Base-by-base conservation (phyloP, 1,284 basidiomycete genomes). In the Cutaneotrichosporon cavernicola region DNA sequence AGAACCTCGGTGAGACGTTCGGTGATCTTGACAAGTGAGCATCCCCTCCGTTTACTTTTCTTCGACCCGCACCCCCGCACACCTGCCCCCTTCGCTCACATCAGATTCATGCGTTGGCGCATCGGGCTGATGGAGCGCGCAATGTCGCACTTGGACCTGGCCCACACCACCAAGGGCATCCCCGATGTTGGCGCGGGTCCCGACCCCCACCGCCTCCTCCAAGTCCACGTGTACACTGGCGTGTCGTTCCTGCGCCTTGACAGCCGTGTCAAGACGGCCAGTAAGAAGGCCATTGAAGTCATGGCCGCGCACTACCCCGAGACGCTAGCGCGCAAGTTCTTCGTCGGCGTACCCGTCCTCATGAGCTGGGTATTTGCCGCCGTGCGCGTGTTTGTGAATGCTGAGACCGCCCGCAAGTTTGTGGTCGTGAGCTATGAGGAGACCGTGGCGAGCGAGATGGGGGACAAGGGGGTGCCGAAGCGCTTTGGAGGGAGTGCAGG, bases 311-410 rank as follows among this genome's bases (percentile, higher is more conserved):
- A 73, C 59, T 73, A 73, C 63, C 72, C 72, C 61, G 72, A 73
- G 60, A 64, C 69, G 18, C 67, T 73, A 2, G 38, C 57, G 3
- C 64, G 72, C 50, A 73, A 73, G 59, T 65, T 71, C 21, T 73
- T 73, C 52, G 72, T 73, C 58, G 68, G 68, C 52, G 72, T 71
- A 7, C 72, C 72, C 0, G 49, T 69, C 13, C 38, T 73, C 64
- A 73, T 73, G 72, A 58, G 55, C 34, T 73, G 72, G 72, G 62
- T 73, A 61, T 71, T 70, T n/a, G 55, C 60, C 26, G 66, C 65
- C 4, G 63, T 71, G 18, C 63, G 64, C 22, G 31, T 73, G 64
- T 70, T 73, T 26, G 63, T 73, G 14, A 60, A 34, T 18, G 65
- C 63, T 5, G 70, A 70, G 50, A 73, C 72, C 49, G 64, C 63